Percentiles rank a stretch among this genome's conserved stretches.
These are phyloP conservation scores for Cordyceps cateniannulata DNA, from an alignment of 2,329 filamentous ascomycete genomes.

Conservation along the genomic window DNA sequence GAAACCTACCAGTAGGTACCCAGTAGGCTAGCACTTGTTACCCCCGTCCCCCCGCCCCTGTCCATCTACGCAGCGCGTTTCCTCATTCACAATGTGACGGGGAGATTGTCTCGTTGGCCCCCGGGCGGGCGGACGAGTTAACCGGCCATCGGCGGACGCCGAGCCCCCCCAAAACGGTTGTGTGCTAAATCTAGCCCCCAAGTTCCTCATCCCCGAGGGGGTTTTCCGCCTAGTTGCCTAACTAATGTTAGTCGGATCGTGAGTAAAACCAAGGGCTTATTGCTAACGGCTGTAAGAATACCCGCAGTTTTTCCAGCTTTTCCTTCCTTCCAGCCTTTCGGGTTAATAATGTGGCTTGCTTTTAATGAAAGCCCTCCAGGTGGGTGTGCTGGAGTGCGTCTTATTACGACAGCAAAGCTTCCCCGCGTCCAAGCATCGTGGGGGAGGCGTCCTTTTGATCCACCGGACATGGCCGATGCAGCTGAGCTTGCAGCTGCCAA, in stretches of 20 bases:
- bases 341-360: background rate
- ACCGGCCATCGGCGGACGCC: conserved; percentile 13
- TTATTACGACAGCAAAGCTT: background rate
- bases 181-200: background rate
- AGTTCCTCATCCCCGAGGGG: no score
- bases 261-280: background rate
- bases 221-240: background rate
- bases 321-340: background rate
- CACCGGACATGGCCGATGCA: conserved; percentile 10
- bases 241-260: background rate
- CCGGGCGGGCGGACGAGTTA: background rate
- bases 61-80: background rate
- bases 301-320: background rate
- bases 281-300: background rate
- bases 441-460: conserved; percentile 8
- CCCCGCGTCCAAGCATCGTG: conserved; percentile 8
- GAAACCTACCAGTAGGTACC: no score
- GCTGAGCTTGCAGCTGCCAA: background rate
- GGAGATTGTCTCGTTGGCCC: background rate
- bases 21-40: no score
- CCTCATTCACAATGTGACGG: background rate
- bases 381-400: background rate
- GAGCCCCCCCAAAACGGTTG: background rate
- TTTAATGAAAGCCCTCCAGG: no score
- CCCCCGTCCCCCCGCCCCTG: no score